Percentiles rank a stretch among this genome's conserved stretches.
Conservation (phyloP, 352 stramenopile species). For the Saprolegnia diclina region DNA sequence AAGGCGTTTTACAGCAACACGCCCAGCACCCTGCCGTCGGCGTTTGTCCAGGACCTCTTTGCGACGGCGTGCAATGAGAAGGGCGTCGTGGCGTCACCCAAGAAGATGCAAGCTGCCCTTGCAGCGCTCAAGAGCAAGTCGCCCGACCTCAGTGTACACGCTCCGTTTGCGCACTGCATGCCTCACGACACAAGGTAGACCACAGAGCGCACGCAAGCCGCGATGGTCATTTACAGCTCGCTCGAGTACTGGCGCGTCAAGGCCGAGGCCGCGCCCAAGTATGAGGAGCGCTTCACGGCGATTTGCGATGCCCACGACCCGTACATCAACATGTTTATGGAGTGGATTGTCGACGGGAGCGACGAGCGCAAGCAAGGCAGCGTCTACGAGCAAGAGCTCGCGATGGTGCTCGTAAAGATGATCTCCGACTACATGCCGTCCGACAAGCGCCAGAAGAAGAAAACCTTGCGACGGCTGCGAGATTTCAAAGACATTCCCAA, state of each 20-base stretch:
- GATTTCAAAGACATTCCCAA: constrained; percentile 18
- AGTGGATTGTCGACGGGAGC: not conserved
- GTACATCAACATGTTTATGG: constrained; percentile 8
- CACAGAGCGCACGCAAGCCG: not conserved
- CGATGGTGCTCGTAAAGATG: constrained; percentile 2
- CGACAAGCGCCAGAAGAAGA: not conserved
- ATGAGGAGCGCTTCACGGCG: not conserved
- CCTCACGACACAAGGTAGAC: not conserved
- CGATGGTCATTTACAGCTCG: not conserved
- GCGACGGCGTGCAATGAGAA: not conserved
- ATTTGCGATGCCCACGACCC: not conserved
- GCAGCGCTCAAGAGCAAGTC: not conserved
- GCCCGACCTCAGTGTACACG: not conserved
- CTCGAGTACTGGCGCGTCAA: not conserved
- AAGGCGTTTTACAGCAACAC: constrained; percentile 5
- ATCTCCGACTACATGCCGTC: not conserved
- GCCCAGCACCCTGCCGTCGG: not conserved
- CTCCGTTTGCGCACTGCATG: not conserved
- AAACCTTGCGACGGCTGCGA: not conserved
- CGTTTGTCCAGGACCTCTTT: not conserved
- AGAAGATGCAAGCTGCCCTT: not conserved
- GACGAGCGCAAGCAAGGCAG: not conserved
- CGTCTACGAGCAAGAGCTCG: not conserved
- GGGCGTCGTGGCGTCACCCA: not conserved
- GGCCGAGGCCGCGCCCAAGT: not conserved